These are phyloP conservation scores for Diaporthe caulivora DNA, from an alignment of 2,329 filamentous ascomycete genomes.

Conservation along the genomic window DNA sequence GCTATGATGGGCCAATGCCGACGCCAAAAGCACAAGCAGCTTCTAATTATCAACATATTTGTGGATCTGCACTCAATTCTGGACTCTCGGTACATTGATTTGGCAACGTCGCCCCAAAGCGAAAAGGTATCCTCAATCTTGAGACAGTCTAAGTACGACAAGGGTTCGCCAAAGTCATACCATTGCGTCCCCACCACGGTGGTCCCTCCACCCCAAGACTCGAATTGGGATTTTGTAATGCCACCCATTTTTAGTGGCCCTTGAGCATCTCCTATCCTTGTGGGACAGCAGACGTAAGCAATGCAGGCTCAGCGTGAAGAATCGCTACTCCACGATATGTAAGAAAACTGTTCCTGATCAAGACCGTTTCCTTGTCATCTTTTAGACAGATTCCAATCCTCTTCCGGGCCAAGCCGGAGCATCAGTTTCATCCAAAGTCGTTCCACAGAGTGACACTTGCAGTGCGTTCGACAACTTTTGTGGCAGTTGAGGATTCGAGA, in stretches of 20 bases:
- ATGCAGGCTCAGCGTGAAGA: neutral
- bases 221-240: neutral
- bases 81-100: neutral
- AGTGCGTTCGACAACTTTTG: too few relatives aligned
- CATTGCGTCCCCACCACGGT: neutral
- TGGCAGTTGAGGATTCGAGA: too few relatives aligned
- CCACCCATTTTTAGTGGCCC: neutral
- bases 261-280: neutral
- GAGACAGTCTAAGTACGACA: neutral
- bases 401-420: too few relatives aligned
- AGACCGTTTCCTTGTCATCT: too few relatives aligned
- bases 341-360: neutral
- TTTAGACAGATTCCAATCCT: too few relatives aligned
- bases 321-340: neutral
- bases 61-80: neutral
- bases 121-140: slow-evolving; percentile 10
- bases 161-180: neutral
- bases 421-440: too few relatives aligned
- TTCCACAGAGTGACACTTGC: too few relatives aligned
- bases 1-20: neutral
- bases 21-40: neutral
- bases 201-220: neutral
- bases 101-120: neutral
- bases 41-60: neutral
- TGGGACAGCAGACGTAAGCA: neutral